phyloP scores from a whole-genome alignment of 2,329 filamentous ascomycete genomes.

The Claviceps humidiphila region DNA sequence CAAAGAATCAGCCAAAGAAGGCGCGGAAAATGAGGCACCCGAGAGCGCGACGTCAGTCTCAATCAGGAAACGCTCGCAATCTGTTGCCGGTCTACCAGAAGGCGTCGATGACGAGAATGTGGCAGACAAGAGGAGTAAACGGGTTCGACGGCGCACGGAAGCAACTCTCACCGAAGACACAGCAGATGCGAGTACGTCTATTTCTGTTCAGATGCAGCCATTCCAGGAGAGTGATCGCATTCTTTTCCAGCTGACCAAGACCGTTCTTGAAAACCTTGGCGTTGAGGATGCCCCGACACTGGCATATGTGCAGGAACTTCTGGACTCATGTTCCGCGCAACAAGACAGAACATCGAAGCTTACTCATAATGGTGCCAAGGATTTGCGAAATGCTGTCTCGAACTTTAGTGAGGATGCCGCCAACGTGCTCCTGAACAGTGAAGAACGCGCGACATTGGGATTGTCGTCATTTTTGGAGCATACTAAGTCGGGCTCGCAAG shows the following conservation, averaged over 20 bases:
- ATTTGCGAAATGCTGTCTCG: slow-evolving; percentile 35
- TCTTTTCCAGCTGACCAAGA: slow-evolving; percentile 41
- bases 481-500: slow-evolving; percentile 41
- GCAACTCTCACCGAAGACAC: slow-evolving; percentile 42
- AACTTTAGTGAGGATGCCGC: slow-evolving; percentile 41
- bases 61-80: slow-evolving; percentile 49
- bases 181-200: slow-evolving; percentile 36
- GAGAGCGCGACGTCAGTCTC: slow-evolving; percentile 25
- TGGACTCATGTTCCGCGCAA: slow-evolving; percentile 38
- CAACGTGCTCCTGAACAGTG: slow-evolving; percentile 38
- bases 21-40: slow-evolving; percentile 17
- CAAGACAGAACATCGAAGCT: slow-evolving; percentile 38
- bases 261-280: slow-evolving; percentile 40
- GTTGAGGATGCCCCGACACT: slow-evolving; percentile 36
- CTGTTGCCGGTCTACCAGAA: slow-evolving; percentile 44
- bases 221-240: slow-evolving; percentile 43
- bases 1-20: slow-evolving; percentile 14
- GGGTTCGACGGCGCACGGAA: slow-evolving; percentile 38
- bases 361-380: slow-evolving; percentile 30
- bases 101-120: slow-evolving; percentile 41
- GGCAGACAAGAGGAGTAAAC: slow-evolving; percentile 50
- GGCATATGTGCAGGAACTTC: slow-evolving; percentile 32
- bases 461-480: slow-evolving; percentile 52
- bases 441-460: slow-evolving; percentile 37
- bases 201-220: slow-evolving; percentile 41